These are phyloP conservation scores for Naegleria gruberi DNA, from an alignment of 208 protist genomes.

Conservation along the genomic window DNA sequence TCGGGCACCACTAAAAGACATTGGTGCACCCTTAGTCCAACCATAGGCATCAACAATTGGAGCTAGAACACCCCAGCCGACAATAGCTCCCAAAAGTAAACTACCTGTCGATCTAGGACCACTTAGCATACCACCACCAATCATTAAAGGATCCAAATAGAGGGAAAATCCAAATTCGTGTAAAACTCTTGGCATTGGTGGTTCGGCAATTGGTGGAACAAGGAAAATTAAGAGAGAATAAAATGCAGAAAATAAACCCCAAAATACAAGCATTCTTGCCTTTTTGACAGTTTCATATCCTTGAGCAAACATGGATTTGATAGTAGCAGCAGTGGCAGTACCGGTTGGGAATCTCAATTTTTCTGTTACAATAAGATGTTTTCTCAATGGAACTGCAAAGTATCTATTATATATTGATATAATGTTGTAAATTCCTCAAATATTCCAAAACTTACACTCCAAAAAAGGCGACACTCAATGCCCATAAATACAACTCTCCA, in stretches of 20 bases:
- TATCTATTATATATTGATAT: background rate
- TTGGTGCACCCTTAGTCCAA: background rate
- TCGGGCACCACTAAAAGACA: background rate
- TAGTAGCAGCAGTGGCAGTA: background rate
- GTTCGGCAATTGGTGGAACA: background rate
- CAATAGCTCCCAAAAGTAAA: background rate
- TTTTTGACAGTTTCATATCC: slow-evolving; percentile 6
- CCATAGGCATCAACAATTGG: background rate
- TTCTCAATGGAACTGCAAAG: slow-evolving; percentile 6
- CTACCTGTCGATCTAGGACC: background rate
- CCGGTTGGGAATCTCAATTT: slow-evolving; percentile 4
- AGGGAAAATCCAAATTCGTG: background rate
- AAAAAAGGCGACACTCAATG: background rate
- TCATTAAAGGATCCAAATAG: slow-evolving; percentile 3
- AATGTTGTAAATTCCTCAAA: too few relatives aligned
- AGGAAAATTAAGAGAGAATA: background rate
- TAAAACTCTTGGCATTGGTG: slow-evolving; percentile 1
- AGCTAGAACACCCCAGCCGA: background rate
- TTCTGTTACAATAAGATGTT: background rate
- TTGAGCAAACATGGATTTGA: slow-evolving; percentile 14
- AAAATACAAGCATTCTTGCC: background rate
- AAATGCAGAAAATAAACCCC: background rate
- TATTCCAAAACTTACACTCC: background rate
- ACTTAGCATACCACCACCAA: background rate
- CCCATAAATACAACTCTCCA: background rate